Conservation (phyloP, 805 yeast genomes). For the Pichia ethanolica region DNA sequence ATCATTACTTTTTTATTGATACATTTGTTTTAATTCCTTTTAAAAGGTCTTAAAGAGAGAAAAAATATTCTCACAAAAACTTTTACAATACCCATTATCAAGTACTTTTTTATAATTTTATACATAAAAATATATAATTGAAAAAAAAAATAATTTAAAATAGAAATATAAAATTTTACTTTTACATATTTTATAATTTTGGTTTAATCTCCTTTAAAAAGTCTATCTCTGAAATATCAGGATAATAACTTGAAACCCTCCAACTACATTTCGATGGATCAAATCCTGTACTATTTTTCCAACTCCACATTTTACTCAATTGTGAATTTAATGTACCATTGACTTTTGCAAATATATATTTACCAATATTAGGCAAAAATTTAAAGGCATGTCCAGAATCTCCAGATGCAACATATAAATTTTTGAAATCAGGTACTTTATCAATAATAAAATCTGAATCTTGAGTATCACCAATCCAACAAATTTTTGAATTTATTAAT, state of each 20-base stretch:
- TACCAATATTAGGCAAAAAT: slow-evolving; percentile 39
- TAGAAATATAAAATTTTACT: too few species aligned
- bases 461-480: slow-evolving; percentile 33
- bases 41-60: too few species aligned
- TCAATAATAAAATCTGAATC: slow-evolving; percentile 34
- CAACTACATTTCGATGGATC: slow-evolving; percentile 16
- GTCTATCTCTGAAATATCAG: slow-evolving; percentile 8
- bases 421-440: slow-evolving; percentile 24
- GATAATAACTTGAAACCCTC: slow-evolving; percentile 13
- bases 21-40: too few species aligned
- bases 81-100: too few species aligned
- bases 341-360: slow-evolving; percentile 28
- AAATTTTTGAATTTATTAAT: slow-evolving; percentile 21
- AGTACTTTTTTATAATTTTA: too few species aligned
- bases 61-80: too few species aligned
- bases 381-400: slow-evolving; percentile 41
- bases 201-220: slow-evolving; percentile 2
- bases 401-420: slow-evolving; percentile 34
- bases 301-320: slow-evolving; percentile 24
- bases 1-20: too few species aligned
- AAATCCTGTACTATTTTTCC: slow-evolving; percentile 15
- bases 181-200: neutral
- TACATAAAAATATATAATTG: too few species aligned
- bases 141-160: too few species aligned
- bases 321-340: slow-evolving; percentile 17